phyloP scores from a whole-genome alignment of 352 stramenopile species.

The Phytophthora pistaciae region DNA sequence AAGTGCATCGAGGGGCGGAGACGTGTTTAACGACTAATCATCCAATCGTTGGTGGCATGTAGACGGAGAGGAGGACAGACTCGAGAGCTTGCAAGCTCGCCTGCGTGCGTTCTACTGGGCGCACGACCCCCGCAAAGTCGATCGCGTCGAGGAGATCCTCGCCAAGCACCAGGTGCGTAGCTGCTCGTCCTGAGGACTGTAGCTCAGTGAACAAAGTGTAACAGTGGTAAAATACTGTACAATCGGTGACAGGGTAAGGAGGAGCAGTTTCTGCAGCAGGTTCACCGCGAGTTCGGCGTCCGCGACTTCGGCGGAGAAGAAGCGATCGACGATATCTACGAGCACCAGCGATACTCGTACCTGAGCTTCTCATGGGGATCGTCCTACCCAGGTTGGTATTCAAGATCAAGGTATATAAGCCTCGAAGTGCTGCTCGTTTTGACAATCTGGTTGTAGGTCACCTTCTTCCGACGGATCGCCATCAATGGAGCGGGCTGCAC shows the following conservation, averaged over 20 bases:
- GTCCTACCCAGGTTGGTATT: slow-evolving; percentile 54
- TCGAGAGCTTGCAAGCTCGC: slow-evolving; percentile 40
- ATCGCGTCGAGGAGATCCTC: slow-evolving; percentile 69
- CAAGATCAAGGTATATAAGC: neutral
- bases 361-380: slow-evolving; percentile 80
- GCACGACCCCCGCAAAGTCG: slow-evolving; percentile 74
- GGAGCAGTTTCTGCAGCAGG: slow-evolving; percentile 63
- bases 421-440: too few relatives aligned
- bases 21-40: slow-evolving; percentile 1
- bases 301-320: slow-evolving; percentile 76
- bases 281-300: slow-evolving; percentile 73
- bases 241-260: slow-evolving; percentile 49
- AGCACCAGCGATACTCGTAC: slow-evolving; percentile 87
- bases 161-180: slow-evolving; percentile 43
- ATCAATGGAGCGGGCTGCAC: slow-evolving; percentile 63
- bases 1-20: neutral
- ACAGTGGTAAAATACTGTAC: neutral
- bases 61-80: slow-evolving; percentile 22
- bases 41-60: neutral
- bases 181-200: neutral
- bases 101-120: slow-evolving; percentile 79
- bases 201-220: neutral
- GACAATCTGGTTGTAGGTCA: slow-evolving; percentile 44
- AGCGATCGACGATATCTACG: slow-evolving; percentile 80
- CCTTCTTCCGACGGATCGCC: slow-evolving; percentile 71